phyloP scores from a whole-genome alignment of 768 basidiomycete species.

The Scleroderma citrinum region DNA sequence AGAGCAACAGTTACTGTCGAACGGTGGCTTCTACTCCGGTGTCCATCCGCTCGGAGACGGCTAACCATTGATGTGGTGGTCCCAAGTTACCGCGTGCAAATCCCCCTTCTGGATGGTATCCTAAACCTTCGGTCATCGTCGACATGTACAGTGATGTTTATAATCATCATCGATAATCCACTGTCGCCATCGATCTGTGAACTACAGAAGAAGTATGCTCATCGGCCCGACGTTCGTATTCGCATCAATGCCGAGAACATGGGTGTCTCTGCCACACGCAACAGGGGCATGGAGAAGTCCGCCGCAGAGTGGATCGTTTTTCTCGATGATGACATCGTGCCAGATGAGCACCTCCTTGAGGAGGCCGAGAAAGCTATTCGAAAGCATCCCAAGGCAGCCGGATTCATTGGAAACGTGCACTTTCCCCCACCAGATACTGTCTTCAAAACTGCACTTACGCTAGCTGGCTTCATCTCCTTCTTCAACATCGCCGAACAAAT shows the following conservation, averaged over 20 bases:
- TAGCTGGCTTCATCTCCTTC: constrained; percentile 54
- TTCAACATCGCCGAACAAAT: constrained; percentile 56
- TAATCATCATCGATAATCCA: constrained; percentile 54
- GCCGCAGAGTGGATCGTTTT: constrained; percentile 54
- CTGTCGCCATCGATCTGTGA: constrained; percentile 33
- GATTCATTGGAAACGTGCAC: constrained; percentile 46
- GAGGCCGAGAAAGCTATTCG: constrained; percentile 45
- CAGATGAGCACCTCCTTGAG: constrained; percentile 36
- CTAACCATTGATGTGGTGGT: constrained; percentile 52
- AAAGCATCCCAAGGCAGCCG: constrained; percentile 39
- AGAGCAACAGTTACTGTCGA: constrained; percentile 33
- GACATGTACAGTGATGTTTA: constrained; percentile 46
- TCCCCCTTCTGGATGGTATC: constrained; percentile 39
- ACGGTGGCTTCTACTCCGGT: constrained; percentile 29
- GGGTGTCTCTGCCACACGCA: constrained; percentile 50
- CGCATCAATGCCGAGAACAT: constrained; percentile 42
- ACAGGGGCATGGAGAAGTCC: constrained; percentile 49
- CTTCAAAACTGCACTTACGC: constrained; percentile 49
- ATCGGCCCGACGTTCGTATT: constrained; percentile 48
- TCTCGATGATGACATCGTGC: constrained; percentile 54
- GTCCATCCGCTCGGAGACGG: constrained; percentile 24
- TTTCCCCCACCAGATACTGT: constrained; percentile 45
- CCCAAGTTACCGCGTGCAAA: constrained; percentile 50
- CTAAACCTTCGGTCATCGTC: constrained; percentile 37
- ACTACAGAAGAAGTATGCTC: constrained; percentile 35